phyloP scores from a whole-genome alignment of 1,139 yeast genomes.

The Geotrichum macrosporum region DNA sequence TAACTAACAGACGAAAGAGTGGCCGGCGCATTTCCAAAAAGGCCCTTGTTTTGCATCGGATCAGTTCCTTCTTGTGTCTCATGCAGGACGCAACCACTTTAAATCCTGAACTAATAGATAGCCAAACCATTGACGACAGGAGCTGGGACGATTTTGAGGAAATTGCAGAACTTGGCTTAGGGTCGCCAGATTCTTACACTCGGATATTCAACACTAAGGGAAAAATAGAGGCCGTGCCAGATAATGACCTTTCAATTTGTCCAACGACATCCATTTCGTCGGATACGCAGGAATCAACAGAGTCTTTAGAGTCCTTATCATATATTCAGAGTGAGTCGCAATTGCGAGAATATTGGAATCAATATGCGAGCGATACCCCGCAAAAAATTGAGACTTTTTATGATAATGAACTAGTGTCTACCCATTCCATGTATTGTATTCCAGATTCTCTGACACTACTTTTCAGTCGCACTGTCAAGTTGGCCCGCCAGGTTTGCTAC shows the following conservation, averaged over 20 bases:
- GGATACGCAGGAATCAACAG: neutral
- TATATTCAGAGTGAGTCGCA: conserved; percentile 31
- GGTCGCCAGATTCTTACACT: conserved; percentile 19
- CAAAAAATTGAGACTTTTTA: conserved; percentile 29
- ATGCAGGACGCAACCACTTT: conserved; percentile 54
- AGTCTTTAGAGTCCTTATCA: conserved; percentile 24
- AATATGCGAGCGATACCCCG: conserved; percentile 23
- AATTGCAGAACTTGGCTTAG: conserved; percentile 19
- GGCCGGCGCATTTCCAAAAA: conserved; percentile 68
- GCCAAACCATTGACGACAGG: conserved; percentile 18
- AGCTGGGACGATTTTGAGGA: conserved; percentile 20
- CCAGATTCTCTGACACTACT: conserved; percentile 74
- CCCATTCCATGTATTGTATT: conserved; percentile 78
- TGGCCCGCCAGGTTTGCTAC: conserved; percentile 58
- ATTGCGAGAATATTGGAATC: conserved; percentile 32
- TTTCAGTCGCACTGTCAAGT: conserved; percentile 46
- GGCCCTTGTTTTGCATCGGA: conserved; percentile 72
- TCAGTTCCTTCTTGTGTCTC: conserved; percentile 68
- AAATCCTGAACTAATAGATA: conserved; percentile 24
- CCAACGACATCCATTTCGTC: conserved; percentile 1
- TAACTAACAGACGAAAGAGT: conserved; percentile 60
- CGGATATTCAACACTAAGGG: conserved; percentile 13
- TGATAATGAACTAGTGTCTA: conserved; percentile 50
- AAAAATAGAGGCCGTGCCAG: neutral
- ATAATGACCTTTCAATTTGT: neutral